A percentile compares a stretch with the other conserved stretches of the same genome.
These are phyloP conservation scores for Aspergillus homomorphus DNA, from an alignment of 495 filamentous ascomycete species.

Conservation along the genomic window DNA sequence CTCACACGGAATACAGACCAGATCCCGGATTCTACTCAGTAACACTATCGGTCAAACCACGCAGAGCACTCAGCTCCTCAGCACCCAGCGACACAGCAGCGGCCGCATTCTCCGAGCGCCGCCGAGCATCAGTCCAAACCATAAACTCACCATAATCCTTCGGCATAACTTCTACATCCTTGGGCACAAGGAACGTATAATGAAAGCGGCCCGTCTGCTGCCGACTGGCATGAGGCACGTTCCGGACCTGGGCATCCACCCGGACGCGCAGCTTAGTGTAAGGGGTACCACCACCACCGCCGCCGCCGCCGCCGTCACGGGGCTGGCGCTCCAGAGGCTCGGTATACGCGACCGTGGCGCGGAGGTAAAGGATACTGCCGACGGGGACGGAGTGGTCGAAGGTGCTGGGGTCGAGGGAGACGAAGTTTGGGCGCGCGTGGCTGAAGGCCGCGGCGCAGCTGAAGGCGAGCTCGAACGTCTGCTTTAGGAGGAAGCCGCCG, in stretches of 20 bases:
- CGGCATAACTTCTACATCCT: slow-evolving; percentile 71
- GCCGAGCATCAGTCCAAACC: slow-evolving; percentile 72
- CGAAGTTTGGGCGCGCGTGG: slow-evolving; percentile 71
- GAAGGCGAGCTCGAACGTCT: slow-evolving; percentile 85
- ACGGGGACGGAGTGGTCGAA: slow-evolving; percentile 85
- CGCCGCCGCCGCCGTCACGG: too few relatives aligned
- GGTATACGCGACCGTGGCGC: slow-evolving; percentile 73
- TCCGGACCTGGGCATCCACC: slow-evolving; percentile 71
- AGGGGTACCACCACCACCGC: slow-evolving; percentile 27
- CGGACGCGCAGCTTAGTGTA: slow-evolving; percentile 72
- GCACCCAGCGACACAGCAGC: slow-evolving; percentile 22
- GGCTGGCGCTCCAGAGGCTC: slow-evolving; percentile 53
- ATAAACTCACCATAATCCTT: slow-evolving; percentile 73
- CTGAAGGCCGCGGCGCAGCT: slow-evolving; percentile 78
- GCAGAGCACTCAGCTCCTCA: slow-evolving; percentile 37
- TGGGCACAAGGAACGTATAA: slow-evolving; percentile 77
- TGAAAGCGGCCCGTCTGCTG: slow-evolving; percentile 82
- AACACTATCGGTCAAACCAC: slow-evolving; percentile 44
- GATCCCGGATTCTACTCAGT: slow-evolving; percentile 49
- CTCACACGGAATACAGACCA: too few relatives aligned
- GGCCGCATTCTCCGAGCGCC: slow-evolving; percentile 52
- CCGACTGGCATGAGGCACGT: slow-evolving; percentile 72
- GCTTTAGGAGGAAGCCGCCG: slow-evolving; percentile 78
- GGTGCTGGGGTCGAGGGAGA: slow-evolving; percentile 74
- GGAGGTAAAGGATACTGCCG: slow-evolving; percentile 76